A percentile compares a stretch with the other conserved stretches of the same genome.
Evolutionary conservation across 2,329 filamentous ascomycete species (phyloP).

Genomic region (Aspergillus ochraceus): DNA sequence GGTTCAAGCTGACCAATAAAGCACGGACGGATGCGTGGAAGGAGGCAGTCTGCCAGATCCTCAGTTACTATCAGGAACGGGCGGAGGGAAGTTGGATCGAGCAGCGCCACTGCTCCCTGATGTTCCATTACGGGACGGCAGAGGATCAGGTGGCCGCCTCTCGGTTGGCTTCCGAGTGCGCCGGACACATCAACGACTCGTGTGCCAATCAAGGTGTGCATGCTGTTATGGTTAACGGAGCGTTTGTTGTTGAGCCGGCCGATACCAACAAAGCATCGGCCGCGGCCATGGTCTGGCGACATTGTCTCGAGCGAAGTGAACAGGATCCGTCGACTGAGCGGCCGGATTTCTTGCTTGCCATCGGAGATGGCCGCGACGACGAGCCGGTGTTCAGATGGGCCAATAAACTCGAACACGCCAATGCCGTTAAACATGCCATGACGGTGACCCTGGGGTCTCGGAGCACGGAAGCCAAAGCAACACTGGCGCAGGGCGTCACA

Average conservation of each 20-base stretch:
- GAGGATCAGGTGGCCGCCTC: conserved; percentile 74
- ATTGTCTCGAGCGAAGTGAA: conserved; percentile 59
- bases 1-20: conserved; percentile 76
- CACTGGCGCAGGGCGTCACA: conserved; percentile 86
- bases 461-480: conserved; percentile 84
- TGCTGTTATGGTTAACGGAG: conserved; percentile 76
- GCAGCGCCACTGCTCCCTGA: conserved; percentile 84
- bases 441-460: conserved; percentile 84
- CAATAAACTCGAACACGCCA: conserved; percentile 66
- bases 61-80: conserved; percentile 86
- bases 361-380: conserved; percentile 89
- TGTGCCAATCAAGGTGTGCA: conserved; percentile 81
- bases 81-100: conserved; percentile 86
- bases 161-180: conserved; percentile 83
- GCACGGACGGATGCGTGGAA: conserved; percentile 77
- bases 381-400: conserved; percentile 95
- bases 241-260: conserved; percentile 79
- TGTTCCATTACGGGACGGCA: conserved; percentile 85
- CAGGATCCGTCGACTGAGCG: conserved; percentile 34
- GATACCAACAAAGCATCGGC: conserved; percentile 88
- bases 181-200: conserved; percentile 92
- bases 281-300: conserved; percentile 69
- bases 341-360: conserved; percentile 84
- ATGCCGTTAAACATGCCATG: conserved; percentile 66
- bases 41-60: conserved; percentile 74